A percentile compares a stretch with the other conserved stretches of the same genome.
Conservation (phyloP, 2,329 filamentous ascomycete genomes). For the Cladosporium sp. region DNA sequence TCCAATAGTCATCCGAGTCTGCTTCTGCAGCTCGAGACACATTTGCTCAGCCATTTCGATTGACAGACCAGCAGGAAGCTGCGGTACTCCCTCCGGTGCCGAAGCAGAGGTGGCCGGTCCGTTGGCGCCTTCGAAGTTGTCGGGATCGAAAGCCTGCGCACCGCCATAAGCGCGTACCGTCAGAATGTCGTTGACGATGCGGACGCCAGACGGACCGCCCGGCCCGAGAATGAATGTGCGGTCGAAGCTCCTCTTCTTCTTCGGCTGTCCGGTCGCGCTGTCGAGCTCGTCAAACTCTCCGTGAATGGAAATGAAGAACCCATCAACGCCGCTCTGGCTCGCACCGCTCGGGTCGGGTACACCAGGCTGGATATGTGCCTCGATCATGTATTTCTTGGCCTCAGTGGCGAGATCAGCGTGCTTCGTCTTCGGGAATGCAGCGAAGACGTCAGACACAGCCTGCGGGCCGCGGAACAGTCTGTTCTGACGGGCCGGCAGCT, state of each 20-base stretch:
- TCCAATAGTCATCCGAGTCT: conserved; percentile 71
- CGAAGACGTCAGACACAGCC: conserved; percentile 63
- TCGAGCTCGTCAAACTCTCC: conserved; percentile 77
- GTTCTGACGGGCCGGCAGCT: conserved; percentile 54
- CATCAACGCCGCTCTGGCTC: conserved; percentile 62
- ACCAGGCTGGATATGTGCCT: conserved; percentile 68
- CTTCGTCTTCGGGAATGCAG: conserved; percentile 61
- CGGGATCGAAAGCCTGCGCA: conserved; percentile 45
- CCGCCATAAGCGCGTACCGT: conserved; percentile 63
- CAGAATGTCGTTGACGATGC: conserved; percentile 75
- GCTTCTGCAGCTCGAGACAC: conserved; percentile 61
- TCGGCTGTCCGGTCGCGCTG: conserved; percentile 48
- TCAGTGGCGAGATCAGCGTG: conserved; percentile 66
- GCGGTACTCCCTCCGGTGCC: conserved; percentile 14
- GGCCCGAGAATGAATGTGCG: conserved; percentile 75
- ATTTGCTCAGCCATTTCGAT: conserved; percentile 48
- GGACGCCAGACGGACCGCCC: conserved; percentile 58
- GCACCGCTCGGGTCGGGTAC: conserved; percentile 63
- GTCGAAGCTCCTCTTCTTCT: conserved; percentile 66
- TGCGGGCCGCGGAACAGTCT: conserved; percentile 60
- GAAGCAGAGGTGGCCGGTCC: conserved; percentile 12
- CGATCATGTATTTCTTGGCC: conserved; percentile 70
- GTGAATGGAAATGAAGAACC: conserved; percentile 71
- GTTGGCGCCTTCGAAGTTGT: conserved; percentile 25
- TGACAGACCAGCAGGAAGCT: conserved; percentile 24